Evolutionary conservation across 1,139 yeast genomes (phyloP).

Genomic region (Debaryomyces fabryi): DNA sequence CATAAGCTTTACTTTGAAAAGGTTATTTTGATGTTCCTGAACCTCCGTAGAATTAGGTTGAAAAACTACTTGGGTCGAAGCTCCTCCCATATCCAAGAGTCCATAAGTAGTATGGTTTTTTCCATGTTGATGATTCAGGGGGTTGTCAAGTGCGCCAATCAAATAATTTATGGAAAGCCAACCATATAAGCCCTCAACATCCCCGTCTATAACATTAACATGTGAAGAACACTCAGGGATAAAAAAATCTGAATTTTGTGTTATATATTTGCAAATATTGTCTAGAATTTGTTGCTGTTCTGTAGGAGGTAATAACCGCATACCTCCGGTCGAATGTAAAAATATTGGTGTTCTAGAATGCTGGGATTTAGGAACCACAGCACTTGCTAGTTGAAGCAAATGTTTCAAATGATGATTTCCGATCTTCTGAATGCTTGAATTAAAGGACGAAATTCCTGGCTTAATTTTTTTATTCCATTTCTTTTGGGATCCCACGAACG

Average conservation of each 20-base stretch:
- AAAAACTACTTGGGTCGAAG: constrained; percentile 81
- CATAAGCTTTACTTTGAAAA: constrained; percentile 54
- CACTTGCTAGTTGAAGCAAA: constrained; percentile 56
- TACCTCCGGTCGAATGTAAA: constrained; percentile 80
- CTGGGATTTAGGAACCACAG: constrained; percentile 66
- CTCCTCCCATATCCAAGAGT: constrained; percentile 85
- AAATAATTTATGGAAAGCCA: constrained; percentile 80
- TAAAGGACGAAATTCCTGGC: constrained; percentile 71
- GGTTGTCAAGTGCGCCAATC: constrained; percentile 58
- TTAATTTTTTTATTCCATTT: constrained; percentile 62
- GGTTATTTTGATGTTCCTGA: constrained; percentile 54
- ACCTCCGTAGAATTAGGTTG: constrained; percentile 65
- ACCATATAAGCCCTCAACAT: constrained; percentile 77
- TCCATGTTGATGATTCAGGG: constrained; percentile 52
- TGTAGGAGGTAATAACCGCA: constrained; percentile 63
- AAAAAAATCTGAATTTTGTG: constrained; percentile 55
- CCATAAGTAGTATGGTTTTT: constrained; percentile 67
- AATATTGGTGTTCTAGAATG: constrained; percentile 75
- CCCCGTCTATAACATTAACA: constrained; percentile 73
- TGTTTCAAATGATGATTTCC: constrained; percentile 62
- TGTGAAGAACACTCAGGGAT: constrained; percentile 61
- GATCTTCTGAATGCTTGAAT: constrained; percentile 51
- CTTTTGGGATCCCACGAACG: constrained; percentile 46
- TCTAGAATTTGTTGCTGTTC: constrained; percentile 55
- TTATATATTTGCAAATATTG: constrained; percentile 58